Base-by-base conservation (phyloP, 2,329 filamentous ascomycete species). In the Colletotrichum endophyticum region DNA sequence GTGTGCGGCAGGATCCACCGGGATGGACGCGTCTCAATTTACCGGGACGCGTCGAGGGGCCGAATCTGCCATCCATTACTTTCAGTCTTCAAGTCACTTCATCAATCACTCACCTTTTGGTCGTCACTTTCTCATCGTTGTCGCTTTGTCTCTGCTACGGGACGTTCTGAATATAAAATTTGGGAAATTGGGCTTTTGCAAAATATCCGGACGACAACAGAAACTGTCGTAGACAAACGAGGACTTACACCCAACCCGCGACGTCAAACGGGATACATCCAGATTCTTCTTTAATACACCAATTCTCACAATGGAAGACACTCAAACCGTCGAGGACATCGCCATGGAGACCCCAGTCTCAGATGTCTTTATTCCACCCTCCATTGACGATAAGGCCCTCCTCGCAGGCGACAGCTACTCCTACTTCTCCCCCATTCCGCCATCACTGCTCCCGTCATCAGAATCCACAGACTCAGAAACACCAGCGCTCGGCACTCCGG, bases 401-500 rank as follows among this genome's bases (percentile, higher is more conserved):
- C 86, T 94, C 80, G 83, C 88, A 56, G 94, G 94, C 82, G 88
- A 89, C 63, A 93, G 94, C 56, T 95, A 95, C 86, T 89, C 91
- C 13, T 91, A 96, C 85, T 95, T 93, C 87, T 95, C 94, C 1
- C 87, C 91, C 19, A 88, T 95, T 2, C 95, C 95, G 2, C 82
- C 90, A 0, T 83, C 86, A n/a, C 91, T 95, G 69, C 89, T 89
- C 27, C 84, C 88, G 2, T 79, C 81, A 69, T 56, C 76, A 70
- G 27, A 67, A 9, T 53, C 79, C 39, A 57, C 78, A 27, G 69
- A 78, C 22, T 80, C 85, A 16, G 83, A 84, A 9, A 78, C 82
- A 15, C 63, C 70, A 28, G 61, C 73, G 32, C 39, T 71, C 32
- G 75, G 75, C 32, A 74, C 81, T 82, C 61, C 88, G 73, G 90